Conservation (phyloP, 768 basidiomycete species). For the Naganishia kalamii region DNA sequence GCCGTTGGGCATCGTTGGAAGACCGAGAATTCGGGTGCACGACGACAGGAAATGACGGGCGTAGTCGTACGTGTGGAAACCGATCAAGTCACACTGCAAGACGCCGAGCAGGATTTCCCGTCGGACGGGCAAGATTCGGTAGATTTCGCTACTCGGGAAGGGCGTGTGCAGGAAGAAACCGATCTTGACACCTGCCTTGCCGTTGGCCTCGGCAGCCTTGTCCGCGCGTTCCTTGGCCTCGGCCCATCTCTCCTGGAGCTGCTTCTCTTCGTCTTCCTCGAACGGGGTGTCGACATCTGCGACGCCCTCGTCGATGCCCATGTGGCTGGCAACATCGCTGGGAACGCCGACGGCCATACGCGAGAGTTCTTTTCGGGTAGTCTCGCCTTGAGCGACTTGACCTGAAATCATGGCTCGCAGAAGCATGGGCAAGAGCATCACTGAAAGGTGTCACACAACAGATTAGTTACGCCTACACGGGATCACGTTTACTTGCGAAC, state of each 20-base stretch:
- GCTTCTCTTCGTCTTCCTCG: conserved; percentile 50
- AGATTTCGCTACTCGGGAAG: conserved; percentile 96
- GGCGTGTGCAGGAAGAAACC: conserved; percentile 99
- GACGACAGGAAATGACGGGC: conserved; percentile 98
- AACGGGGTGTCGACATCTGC: conserved; percentile 51
- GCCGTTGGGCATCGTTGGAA: conserved; percentile 96
- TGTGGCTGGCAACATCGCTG: conserved; percentile 35
- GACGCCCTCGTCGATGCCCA: conserved; percentile 40
- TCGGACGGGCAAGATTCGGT: conserved; percentile 94
- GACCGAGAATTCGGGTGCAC: conserved; percentile 88
- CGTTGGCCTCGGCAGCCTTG: conserved; percentile 39
- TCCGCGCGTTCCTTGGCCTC: conserved; percentile 23
- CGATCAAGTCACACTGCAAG: conserved; percentile 91
- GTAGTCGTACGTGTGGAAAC: conserved; percentile 99
- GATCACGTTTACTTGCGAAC: background rate
- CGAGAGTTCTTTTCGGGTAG: conserved; percentile 41
- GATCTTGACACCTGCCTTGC: conserved; percentile 65
- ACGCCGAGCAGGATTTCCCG: conserved; percentile 95
- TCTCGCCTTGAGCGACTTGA: conserved; percentile 39
- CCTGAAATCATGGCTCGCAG: conserved; percentile 69
- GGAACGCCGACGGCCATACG: conserved; percentile 51
- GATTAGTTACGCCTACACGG: too few species aligned
- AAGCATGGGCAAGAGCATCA: conserved; percentile 95
- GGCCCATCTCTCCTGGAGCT: conserved; percentile 28
- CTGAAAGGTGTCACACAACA: conserved; percentile 49